Evolutionary conservation across 768 basidiomycete species (phyloP), one percentile per base, ranked within the genome.

Genomic region (Amanita jacksonii): DNA sequence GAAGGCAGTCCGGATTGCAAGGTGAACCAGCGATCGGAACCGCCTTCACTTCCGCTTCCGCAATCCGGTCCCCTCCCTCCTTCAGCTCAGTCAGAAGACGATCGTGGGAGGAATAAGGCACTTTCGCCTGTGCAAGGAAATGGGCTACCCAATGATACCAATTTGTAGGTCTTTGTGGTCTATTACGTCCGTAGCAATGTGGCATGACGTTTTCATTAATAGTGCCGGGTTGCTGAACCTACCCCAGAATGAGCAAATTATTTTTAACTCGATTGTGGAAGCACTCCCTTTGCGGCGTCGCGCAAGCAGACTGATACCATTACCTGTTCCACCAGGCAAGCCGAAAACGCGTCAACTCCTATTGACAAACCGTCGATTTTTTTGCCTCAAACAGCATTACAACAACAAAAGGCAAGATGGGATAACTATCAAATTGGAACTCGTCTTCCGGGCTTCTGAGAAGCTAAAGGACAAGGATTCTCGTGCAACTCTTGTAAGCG

Each of bases 81-180:
- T 15, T 24, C 15, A 40, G 10, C 19, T 19, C 27, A 51, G 36
- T 20, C 31, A 42, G 53, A 55, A 47, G 58, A 62, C 9, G 66
- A 69, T 42, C 63, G 79, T 15, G 79, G 79, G 2, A 65, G 79
- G 34, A 72, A 72, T 49, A 65, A 72, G 16, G 63, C 64, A 8
- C 63, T 70, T 51, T 78, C 78, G 13, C 76, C 79, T 8, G 61
- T 79, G 13, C 72, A 76, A 43, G 69, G 70, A 16, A 69, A 74
- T 52, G 67, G 64, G 2, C 51, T 57, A 4, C 62, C 71, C 12
- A 49, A 40, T 36, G 38, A 54, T 19, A 55, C 61, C 10, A 66
- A 76, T 52, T 69, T 72, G 79, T 79, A 49, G 49, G 72, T 52
- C 40, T 37, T 33, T 41, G 36, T 24, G 12, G 5, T 38, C 45